Evolutionary conservation across 2,329 filamentous ascomycete genomes (phyloP).

Genomic region (Verruconis gallopava): DNA sequence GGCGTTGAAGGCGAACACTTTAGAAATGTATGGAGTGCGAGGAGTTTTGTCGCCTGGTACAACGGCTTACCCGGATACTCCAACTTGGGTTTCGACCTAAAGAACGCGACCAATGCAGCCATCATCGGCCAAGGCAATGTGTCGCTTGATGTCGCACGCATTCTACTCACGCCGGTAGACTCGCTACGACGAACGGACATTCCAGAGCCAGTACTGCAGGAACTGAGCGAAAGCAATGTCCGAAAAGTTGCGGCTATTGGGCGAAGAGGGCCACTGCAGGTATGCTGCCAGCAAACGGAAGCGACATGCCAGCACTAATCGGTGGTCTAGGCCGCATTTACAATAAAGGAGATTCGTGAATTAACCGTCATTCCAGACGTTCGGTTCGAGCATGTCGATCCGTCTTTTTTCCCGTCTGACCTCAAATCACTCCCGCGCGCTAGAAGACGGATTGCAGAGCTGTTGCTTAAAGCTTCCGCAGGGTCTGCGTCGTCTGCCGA

Average conservation of each 20-base stretch:
- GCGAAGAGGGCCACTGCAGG: constrained; percentile 77
- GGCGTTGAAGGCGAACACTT: constrained; percentile 70
- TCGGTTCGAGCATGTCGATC: constrained; percentile 56
- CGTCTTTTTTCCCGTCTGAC: constrained; percentile 52
- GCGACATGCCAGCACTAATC: neutral
- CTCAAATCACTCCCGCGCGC: constrained; percentile 60
- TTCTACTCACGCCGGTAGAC: constrained; percentile 66
- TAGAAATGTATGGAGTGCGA: constrained; percentile 69
- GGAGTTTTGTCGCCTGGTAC: constrained; percentile 96
- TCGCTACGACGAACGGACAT: constrained; percentile 74
- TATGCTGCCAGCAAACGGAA: constrained; percentile 23
- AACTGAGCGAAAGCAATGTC: constrained; percentile 58
- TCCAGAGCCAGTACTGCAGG: constrained; percentile 66
- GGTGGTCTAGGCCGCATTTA: constrained; percentile 64
- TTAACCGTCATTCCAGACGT: constrained; percentile 64
- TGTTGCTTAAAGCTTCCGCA: constrained; percentile 62
- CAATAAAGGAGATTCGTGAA: constrained; percentile 87
- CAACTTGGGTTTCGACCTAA: constrained; percentile 58
- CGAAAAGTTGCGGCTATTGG: constrained; percentile 79
- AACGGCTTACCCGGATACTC: constrained; percentile 83
- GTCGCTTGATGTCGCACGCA: constrained; percentile 82
- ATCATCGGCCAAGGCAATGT: constrained; percentile 95
- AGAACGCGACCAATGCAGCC: constrained; percentile 45
- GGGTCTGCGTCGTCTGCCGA: constrained; percentile 28
- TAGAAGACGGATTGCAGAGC: constrained; percentile 63